Percentiles rank a stretch among this genome's conserved stretches.
Conservation (phyloP, 2,329 filamentous ascomycete species). For the Neopestalotiopsis clavispora region DNA sequence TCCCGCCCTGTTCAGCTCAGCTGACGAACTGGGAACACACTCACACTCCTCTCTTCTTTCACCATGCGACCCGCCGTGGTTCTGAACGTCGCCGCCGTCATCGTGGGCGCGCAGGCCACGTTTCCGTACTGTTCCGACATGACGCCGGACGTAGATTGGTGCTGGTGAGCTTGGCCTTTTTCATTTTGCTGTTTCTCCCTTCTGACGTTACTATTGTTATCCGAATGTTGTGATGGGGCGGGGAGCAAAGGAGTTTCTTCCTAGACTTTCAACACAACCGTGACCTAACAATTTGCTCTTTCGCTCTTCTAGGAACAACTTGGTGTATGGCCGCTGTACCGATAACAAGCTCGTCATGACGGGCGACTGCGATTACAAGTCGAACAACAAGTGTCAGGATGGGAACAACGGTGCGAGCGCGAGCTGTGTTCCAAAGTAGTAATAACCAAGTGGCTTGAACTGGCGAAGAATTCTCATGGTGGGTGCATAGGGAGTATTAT, state of each 20-base stretch:
- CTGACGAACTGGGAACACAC: background rate
- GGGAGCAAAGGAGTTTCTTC: background rate
- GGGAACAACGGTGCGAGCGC: background rate
- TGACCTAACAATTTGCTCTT: background rate
- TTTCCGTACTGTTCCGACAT: constrained; percentile 5
- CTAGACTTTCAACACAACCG: background rate
- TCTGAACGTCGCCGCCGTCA: background rate
- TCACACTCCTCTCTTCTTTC: background rate
- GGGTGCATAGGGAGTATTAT: background rate
- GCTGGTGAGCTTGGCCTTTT: background rate
- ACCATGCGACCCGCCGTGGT: background rate
- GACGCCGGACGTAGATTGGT: constrained; percentile 3
- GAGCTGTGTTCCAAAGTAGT: background rate
- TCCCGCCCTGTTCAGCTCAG: no score
- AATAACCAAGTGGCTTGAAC: background rate
- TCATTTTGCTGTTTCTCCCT: background rate
- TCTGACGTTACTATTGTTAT: no score
- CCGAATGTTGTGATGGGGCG: no score
- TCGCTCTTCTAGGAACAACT: background rate
- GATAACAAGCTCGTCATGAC: constrained; percentile 8
- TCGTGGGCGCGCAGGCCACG: background rate
- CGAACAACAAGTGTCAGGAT: background rate
- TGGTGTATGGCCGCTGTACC: background rate
- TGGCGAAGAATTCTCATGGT: background rate
- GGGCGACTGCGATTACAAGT: constrained; percentile 6